A percentile compares a stretch with the other conserved stretches of the same genome.
Evolutionary conservation across 169 alveolate genomes (phyloP).

Genomic region (Plasmodium relictum): DNA sequence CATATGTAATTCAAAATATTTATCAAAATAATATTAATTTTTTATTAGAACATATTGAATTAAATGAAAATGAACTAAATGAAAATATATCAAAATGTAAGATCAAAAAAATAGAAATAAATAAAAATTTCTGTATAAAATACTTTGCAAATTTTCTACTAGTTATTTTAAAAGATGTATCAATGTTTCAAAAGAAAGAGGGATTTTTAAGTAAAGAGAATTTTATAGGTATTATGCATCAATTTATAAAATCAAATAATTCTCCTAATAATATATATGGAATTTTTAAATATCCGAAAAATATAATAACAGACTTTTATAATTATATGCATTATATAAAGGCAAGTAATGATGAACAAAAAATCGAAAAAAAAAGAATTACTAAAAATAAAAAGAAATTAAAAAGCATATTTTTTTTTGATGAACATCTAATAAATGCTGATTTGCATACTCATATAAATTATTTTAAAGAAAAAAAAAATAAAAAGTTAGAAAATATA

Average conservation of each 20-base stretch:
- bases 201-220: constrained; percentile 31
- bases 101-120: background rate
- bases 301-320: constrained; percentile 61
- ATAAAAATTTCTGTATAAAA: constrained; percentile 38
- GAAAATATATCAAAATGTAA: background rate
- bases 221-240: constrained; percentile 30
- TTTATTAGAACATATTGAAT: constrained; percentile 31
- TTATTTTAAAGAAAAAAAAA: constrained; percentile 54
- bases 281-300: constrained; percentile 44
- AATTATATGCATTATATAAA: constrained; percentile 60
- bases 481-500: constrained; percentile 31
- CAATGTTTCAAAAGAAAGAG: constrained; percentile 23
- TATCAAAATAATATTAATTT: constrained; percentile 55
- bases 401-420: constrained; percentile 36
- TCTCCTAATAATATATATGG: constrained; percentile 6
- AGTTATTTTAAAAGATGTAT: constrained; percentile 28
- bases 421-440: constrained; percentile 60
- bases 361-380: constrained; percentile 7
- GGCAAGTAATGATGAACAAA: constrained; percentile 26
- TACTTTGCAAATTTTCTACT: constrained; percentile 50
- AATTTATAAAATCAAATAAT: constrained; percentile 8
- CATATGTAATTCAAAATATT: constrained; percentile 59
- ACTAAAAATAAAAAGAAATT: constrained; percentile 43
- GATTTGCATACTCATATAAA: constrained; percentile 48
- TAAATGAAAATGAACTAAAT: constrained; percentile 24